Base-by-base conservation (phyloP, 2,329 filamentous ascomycete species). In the Penicillium sp. region DNA sequence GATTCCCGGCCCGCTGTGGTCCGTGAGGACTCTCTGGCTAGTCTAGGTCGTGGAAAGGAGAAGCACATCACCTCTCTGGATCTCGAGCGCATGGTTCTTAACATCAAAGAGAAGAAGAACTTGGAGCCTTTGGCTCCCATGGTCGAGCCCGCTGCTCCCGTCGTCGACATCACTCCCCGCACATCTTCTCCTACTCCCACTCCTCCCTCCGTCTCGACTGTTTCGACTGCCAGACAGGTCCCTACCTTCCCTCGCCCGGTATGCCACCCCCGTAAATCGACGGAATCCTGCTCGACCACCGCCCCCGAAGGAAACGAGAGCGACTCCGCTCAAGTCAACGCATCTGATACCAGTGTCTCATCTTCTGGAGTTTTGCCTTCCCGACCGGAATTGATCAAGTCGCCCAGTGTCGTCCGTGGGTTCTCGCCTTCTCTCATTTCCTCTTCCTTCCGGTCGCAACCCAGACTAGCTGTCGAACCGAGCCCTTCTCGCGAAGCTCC, bases 31-130 rank as follows among this genome's bases (percentile, higher is more conserved):
- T 73, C 82, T 28, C 81, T 83, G 68, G 60, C 73, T 21, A 86
- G 83, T 70, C 82, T 88, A 54, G 89, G 86, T 68, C 84, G 88
- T 59, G 86, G 86, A 59, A 85, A 80, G 51, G 89, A 94, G 70
- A 88, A 89, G 66, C 92, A 96, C 74, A 93, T 96, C 62, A 95
- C 91, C n/a, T 90, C 93, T 6, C 83, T 90, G 66, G 89, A 94
- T 64, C 81, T 97, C 28, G 90, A 96, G 74, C 95, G 95, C 77
- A 95, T 97, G 83, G 90, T 96, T 39, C 85, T 89, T 51, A 90
- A 87, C 36, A 96, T 96, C 69, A 89, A 95, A 72, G 88, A 94
- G 73, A 90, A 89, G 74, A 85, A 85, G 71, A 81, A 81, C 42
- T 78, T 93, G 21, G 79, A 83, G 65, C 82, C 83, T 4, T 71